phyloP scores from a whole-genome alignment of 164 flowering plant species.

The Sedum album region DNA sequence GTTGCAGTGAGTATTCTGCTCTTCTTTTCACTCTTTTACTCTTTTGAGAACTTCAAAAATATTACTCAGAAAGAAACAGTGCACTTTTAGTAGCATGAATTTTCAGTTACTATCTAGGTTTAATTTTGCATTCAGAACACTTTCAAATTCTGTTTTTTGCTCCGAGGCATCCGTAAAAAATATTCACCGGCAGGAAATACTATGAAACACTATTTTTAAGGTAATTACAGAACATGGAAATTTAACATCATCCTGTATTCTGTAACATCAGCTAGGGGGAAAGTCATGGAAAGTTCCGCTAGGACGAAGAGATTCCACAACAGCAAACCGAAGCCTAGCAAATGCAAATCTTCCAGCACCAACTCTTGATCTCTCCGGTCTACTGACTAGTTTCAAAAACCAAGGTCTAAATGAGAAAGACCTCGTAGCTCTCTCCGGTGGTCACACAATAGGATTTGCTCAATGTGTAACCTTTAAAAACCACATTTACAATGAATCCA shows the following conservation, averaged over 20 bases:
- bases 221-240: too few species aligned
- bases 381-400: background rate
- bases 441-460: constrained; percentile 5
- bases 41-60: too few species aligned
- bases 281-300: constrained; percentile 4
- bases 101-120: too few species aligned
- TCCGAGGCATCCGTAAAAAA: too few species aligned
- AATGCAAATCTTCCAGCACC: background rate
- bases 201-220: too few species aligned
- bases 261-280: background rate
- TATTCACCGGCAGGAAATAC: too few species aligned
- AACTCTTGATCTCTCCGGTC: background rate
- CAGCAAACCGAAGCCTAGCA: background rate
- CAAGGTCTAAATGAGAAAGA: constrained; percentile 7
- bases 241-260: background rate
- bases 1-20: constrained; percentile 1
- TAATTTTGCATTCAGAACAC: too few species aligned
- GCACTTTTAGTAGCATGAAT: too few species aligned
- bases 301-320: constrained; percentile 5
- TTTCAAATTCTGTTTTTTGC: too few species aligned
- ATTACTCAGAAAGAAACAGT: too few species aligned
- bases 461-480: background rate
- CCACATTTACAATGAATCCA: constrained; percentile 8
- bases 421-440: constrained; percentile 10
- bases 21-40: too few species aligned